Conservation (phyloP, 352 stramenopile species). For the Phytophthora ohioensis region DNA sequence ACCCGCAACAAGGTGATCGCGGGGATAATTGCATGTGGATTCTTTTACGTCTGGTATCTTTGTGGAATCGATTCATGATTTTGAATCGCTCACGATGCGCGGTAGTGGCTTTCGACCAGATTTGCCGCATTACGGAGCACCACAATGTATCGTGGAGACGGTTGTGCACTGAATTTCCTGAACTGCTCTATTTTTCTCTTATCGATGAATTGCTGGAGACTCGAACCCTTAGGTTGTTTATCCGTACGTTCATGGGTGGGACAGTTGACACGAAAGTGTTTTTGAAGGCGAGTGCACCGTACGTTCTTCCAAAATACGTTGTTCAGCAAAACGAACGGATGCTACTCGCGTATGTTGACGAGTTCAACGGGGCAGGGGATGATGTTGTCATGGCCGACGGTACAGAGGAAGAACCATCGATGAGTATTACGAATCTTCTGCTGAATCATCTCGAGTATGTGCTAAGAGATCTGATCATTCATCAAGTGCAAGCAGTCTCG, state of each 20-base stretch:
- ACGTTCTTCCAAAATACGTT: slow-evolving; percentile 71
- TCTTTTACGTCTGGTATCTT: slow-evolving; percentile 53
- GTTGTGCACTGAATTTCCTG: slow-evolving; percentile 63
- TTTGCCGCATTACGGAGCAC: slow-evolving; percentile 53
- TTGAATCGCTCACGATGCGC: slow-evolving; percentile 35
- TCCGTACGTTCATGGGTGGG: slow-evolving; percentile 62
- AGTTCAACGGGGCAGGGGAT: slow-evolving; percentile 40
- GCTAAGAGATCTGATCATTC: slow-evolving; percentile 72
- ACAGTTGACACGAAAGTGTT: slow-evolving; percentile 56
- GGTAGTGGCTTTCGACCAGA: slow-evolving; percentile 53
- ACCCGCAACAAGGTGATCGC: slow-evolving; percentile 38
- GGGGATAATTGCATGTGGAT: slow-evolving; percentile 59
- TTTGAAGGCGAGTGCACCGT: slow-evolving; percentile 54
- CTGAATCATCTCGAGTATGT: slow-evolving; percentile 60
- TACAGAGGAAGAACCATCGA: slow-evolving; percentile 21
- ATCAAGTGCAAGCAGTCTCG: slow-evolving; percentile 60
- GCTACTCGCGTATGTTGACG: slow-evolving; percentile 52
- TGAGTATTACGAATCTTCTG: slow-evolving; percentile 56
- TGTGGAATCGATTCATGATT: slow-evolving; percentile 62
- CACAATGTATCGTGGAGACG: slow-evolving; percentile 63
- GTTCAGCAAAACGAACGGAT: slow-evolving; percentile 66
- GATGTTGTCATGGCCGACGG: slow-evolving; percentile 36
- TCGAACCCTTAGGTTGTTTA: slow-evolving; percentile 53
- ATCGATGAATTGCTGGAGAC: slow-evolving; percentile 64
- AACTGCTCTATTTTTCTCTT: slow-evolving; percentile 61